Evolutionary conservation across 768 basidiomycete genomes (phyloP), one percentile per base, ranked within the genome.

Genomic region (Trametes maxima): DNA sequence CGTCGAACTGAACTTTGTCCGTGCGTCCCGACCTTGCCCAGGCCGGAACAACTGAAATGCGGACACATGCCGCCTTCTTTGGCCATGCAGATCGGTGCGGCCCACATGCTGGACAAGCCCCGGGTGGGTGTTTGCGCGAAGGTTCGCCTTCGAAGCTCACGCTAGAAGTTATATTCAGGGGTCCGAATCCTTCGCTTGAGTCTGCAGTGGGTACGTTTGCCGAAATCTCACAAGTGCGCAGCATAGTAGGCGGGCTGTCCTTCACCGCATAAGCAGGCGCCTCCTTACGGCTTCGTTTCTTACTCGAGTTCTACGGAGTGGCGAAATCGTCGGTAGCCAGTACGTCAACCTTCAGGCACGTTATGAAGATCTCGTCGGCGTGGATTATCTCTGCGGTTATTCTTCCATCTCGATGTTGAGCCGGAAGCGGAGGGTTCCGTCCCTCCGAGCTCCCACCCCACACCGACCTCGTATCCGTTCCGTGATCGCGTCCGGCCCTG

Each of bases 151-250:
- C n/a, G 39, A 33, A 40, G n/a, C 47, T 43, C 47, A 47, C 56
- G 56, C 56, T 57, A 57, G 56, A 57, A 57, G 44, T 36, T 21
- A 33, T 21, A 19, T 36, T n/a, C 36, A 55, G 43, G 47, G 56
- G 39, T 54, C 56, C 48, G 56, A 49, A 55, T 33, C 44, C 24
- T 33, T 37, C 54, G 54, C 19, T 28, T 33, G 54, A n/a, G 46
- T 35, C 14, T 43, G 39, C 42, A 28, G 54, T 21, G 54, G 46
- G 44, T 16, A 19, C 33, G 19, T 36, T 35, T 12, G 22, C 44
- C 54, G 54, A 55, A 28, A 33, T 33, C 8, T 33, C 28, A 33
- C 28, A 33, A 33, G 4, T 33, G 21, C 39, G 43, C 6, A n/a
- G 44, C 33, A 35, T 22, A 16, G 35, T 46, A 42, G 54, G 35